Evolutionary conservation across 2,329 filamentous ascomycete species (phyloP).

Genomic region (Zalaria obscura): DNA sequence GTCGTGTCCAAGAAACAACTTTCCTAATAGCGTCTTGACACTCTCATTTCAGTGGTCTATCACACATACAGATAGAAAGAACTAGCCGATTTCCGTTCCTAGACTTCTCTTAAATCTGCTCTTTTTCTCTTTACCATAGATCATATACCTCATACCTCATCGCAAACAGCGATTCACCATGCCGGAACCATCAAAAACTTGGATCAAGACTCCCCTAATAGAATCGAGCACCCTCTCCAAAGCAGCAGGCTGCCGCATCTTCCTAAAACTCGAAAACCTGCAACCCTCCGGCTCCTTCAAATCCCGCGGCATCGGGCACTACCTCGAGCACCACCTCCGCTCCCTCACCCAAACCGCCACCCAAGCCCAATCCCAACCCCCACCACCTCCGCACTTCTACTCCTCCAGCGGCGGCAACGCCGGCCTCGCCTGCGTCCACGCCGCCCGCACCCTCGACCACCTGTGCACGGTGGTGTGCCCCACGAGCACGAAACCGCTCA

Average conservation of each 20-base stretch:
- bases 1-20: too few species aligned
- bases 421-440: conserved; percentile 65
- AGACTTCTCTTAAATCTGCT: too few species aligned
- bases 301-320: conserved; percentile 58
- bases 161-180: too few species aligned
- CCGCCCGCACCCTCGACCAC: conserved; percentile 48
- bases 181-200: conserved; percentile 29
- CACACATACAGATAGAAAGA: too few species aligned
- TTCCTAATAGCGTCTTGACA: too few species aligned
- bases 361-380: conserved; percentile 16
- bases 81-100: too few species aligned
- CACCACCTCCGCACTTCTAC: conserved; percentile 52
- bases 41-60: too few species aligned
- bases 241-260: conserved; percentile 63
- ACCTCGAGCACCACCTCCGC: conserved; percentile 39
- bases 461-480: conserved; percentile 68
- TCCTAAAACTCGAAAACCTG: conserved; percentile 73
- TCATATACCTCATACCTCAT: too few species aligned
- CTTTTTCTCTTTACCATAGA: too few species aligned
- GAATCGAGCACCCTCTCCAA: conserved; percentile 53
- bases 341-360: conserved; percentile 16
- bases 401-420: conserved; percentile 73
- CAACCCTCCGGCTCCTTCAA: conserved; percentile 77
- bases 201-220: conserved; percentile 58
- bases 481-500: conserved; percentile 46